A percentile compares a stretch with the other conserved stretches of the same genome.
These are phyloP conservation scores for Leishmania major DNA, from an alignment of 208 protist genomes.

Conservation along the genomic window DNA sequence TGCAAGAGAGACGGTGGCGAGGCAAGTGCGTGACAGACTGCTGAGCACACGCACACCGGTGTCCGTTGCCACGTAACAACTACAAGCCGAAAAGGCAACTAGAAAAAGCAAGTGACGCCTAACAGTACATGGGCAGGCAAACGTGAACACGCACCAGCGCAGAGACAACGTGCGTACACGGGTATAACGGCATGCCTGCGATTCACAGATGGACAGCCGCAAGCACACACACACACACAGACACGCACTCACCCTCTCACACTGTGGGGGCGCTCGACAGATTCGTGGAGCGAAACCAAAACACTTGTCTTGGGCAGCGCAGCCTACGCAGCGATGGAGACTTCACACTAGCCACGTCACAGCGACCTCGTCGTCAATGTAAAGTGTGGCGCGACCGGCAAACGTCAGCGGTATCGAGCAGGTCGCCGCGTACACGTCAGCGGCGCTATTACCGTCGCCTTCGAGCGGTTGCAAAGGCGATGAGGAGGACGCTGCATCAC, in stretches of 20 bases:
- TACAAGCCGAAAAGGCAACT: conserved; percentile 23
- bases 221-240: neutral
- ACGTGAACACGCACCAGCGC: neutral
- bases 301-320: neutral
- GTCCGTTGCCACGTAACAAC: neutral
- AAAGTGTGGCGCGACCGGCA: conserved; percentile 23
- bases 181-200: neutral
- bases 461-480: conserved; percentile 4
- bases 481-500: neutral
- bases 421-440: conserved; percentile 23
- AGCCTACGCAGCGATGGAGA: neutral
- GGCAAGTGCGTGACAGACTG: neutral
- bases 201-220: neutral
- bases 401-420: conserved; percentile 25
- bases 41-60: neutral
- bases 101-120: conserved; percentile 10
- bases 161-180: neutral
- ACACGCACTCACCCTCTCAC: neutral
- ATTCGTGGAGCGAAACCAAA: neutral
- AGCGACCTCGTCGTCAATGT: conserved; percentile 30
- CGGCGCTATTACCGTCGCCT: neutral
- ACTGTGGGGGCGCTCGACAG: neutral
- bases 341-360: conserved; percentile 26
- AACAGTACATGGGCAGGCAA: neutral
- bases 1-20: neutral